Base-by-base conservation (phyloP, 805 yeast genomes). In the Tetrapisispora iriomotensis region DNA sequence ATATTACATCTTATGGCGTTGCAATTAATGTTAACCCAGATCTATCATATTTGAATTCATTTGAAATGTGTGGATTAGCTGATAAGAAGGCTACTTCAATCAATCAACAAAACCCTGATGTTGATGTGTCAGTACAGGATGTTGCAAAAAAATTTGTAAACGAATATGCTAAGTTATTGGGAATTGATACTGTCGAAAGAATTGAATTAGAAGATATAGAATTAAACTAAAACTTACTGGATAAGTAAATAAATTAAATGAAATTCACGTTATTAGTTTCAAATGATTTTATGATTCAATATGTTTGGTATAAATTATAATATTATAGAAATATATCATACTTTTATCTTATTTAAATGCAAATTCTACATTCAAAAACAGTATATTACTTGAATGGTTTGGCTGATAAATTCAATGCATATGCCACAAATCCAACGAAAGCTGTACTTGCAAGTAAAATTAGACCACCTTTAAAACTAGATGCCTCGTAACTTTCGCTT, bases 1-100 rank as follows among this genome's bases (percentile, higher is more conserved):
- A 82, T 10, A 71, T 92, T 24, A 85, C 96, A 0, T 77, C 92
- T 1, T 95, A 88, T 62, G 98, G 99, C 0, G 68, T 90, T 13
- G 84, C 90, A 1, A 70, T 92, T 32, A 92, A 92, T 54, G 79
- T 83, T 2, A 45, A 54, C 24, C 86, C 95, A 0, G 87, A 87
- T 51, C 67, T 86, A 32, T 68, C 74, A 28, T 82, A 71, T 61
- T 70, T 90, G 49, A 80, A 85, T 43, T 66, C 68, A 23, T 75
- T 84, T 45, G 79, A 76, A 5, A 84, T 94, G 71, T 92, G 98
- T 64, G 97, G 97, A 1, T 65, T 88, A 25, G 75, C 81, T 0
- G 75, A 72, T 6, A 70, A 71, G 30, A 48, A 49, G n/a, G 81
- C 82, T 21, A 75, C 82, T 0, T 71, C 77, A 4, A 65, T 82